These are phyloP conservation scores for Cyberlindnera meyerae DNA, from an alignment of 805 yeast genomes.

Conservation along the genomic window DNA sequence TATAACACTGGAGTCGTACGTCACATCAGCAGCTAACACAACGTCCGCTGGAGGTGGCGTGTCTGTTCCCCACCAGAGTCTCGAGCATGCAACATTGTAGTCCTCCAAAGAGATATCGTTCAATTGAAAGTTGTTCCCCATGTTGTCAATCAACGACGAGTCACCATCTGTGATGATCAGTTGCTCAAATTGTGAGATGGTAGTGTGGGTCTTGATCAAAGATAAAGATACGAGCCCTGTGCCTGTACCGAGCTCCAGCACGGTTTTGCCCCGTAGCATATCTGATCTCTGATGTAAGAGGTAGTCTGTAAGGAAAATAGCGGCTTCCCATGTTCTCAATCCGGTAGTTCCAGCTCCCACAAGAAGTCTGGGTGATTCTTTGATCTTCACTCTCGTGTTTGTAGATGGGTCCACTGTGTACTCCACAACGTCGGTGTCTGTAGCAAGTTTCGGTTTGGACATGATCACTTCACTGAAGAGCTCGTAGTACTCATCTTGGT, in stretches of 20 bases:
- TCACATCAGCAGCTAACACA: slow-evolving; percentile 81
- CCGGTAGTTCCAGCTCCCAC: slow-evolving; percentile 86
- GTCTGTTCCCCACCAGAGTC: slow-evolving; percentile 58
- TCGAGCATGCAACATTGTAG: slow-evolving; percentile 27
- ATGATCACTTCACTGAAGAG: slow-evolving; percentile 27
- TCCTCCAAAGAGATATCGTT: slow-evolving; percentile 33
- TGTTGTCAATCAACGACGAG: slow-evolving; percentile 43
- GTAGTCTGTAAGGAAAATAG: slow-evolving; percentile 57
- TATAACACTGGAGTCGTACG: slow-evolving; percentile 66
- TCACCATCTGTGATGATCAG: slow-evolving; percentile 68
- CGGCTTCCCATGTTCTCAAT: slow-evolving; percentile 90
- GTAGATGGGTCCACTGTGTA: slow-evolving; percentile 22
- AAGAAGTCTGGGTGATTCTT: slow-evolving; percentile 59
- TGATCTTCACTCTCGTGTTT: slow-evolving; percentile 30
- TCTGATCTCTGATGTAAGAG: slow-evolving; percentile 25
- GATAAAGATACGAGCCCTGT: slow-evolving; percentile 73
- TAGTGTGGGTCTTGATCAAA: slow-evolving; percentile 7
- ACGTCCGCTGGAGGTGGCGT: slow-evolving; percentile 34
- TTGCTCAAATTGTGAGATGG: slow-evolving; percentile 14
- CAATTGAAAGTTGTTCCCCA: slow-evolving; percentile 38
- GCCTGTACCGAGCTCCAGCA: slow-evolving; percentile 83
- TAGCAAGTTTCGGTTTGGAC: slow-evolving; percentile 23
- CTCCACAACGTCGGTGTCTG: slow-evolving; percentile 28
- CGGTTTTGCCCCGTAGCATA: slow-evolving; percentile 22
- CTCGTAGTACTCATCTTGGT: slow-evolving; percentile 37